phyloP scores from a whole-genome alignment of 2,329 filamentous ascomycete species.

The Diaporthe velutina region DNA sequence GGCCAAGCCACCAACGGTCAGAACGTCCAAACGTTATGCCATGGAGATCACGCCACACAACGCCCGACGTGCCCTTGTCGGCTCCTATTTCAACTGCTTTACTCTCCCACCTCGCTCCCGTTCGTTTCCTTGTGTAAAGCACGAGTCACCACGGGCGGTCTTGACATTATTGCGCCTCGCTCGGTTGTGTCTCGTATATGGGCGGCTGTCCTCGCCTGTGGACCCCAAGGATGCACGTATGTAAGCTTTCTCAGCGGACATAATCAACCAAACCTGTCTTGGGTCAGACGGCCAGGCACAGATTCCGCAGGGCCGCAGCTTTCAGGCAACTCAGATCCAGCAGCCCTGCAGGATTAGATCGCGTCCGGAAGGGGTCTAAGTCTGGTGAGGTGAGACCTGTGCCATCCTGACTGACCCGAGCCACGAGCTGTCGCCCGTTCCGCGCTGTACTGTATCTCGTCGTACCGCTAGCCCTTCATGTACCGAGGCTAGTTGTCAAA shows the following conservation, averaged over 20 bases:
- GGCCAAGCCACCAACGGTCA: slow-evolving; percentile 32
- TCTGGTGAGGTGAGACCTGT: slow-evolving; percentile 35
- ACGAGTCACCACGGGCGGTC: background rate
- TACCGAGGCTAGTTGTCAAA: slow-evolving; percentile 34
- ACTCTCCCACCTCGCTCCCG: background rate
- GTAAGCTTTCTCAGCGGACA: slow-evolving; percentile 30
- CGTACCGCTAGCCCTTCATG: slow-evolving; percentile 34
- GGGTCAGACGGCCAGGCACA: slow-evolving; percentile 30
- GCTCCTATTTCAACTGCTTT: slow-evolving; percentile 4
- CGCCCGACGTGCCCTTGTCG: slow-evolving; percentile 6
- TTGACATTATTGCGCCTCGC: slow-evolving; percentile 36
- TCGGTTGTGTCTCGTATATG: slow-evolving; percentile 37
- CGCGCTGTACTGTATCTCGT: slow-evolving; percentile 30
- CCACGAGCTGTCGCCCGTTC: slow-evolving; percentile 32
- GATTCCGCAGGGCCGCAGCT: slow-evolving; percentile 32
- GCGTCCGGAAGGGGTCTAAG: slow-evolving; percentile 24
- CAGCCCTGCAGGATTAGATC: slow-evolving; percentile 35
- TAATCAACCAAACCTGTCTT: slow-evolving; percentile 11
- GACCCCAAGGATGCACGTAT: slow-evolving; percentile 15
- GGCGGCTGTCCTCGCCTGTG: slow-evolving; percentile 26
- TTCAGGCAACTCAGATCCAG: slow-evolving; percentile 30
- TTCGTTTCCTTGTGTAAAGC: background rate
- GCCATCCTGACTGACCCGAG: slow-evolving; percentile 32
- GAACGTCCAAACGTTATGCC: slow-evolving; percentile 21
- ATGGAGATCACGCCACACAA: slow-evolving; percentile 25